Evolutionary conservation across 2,329 filamentous ascomycete genomes (phyloP).

Genomic region (Catunica adiposa): DNA sequence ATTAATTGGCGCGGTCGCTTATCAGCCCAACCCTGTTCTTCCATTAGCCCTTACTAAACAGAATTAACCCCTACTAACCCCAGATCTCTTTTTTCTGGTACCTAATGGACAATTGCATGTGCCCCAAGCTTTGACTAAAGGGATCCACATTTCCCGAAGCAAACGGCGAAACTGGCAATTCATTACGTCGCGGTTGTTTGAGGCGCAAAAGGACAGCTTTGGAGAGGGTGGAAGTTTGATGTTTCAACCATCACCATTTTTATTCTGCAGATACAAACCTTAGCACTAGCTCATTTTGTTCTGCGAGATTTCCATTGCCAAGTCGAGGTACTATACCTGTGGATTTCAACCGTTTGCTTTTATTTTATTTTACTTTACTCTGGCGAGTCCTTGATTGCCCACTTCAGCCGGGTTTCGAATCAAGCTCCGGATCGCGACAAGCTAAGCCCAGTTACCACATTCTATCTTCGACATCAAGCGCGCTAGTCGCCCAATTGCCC

Average conservation of each 20-base stretch:
- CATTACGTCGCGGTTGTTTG: slow-evolving; percentile 10
- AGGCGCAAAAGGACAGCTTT: slow-evolving; percentile 10
- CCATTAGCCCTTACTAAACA: neutral
- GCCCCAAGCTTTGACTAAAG: neutral
- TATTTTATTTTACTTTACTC: too few species aligned
- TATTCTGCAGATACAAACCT: neutral
- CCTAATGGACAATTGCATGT: neutral
- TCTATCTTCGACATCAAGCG: neutral
- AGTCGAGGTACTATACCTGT: too few species aligned
- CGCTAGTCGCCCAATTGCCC: slow-evolving; percentile 4
- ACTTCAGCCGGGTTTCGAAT: too few species aligned
- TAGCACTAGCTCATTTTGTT: neutral
- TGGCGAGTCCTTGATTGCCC: too few species aligned
- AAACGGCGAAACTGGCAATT: neutral
- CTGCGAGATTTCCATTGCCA: too few species aligned
- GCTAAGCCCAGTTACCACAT: too few species aligned
- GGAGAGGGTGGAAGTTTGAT: neutral
- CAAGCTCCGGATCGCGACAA: too few species aligned
- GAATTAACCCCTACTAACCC: neutral
- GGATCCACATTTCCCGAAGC: slow-evolving; percentile 1
- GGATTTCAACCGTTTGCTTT: too few species aligned
- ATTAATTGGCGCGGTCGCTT: neutral
- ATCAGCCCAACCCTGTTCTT: neutral
- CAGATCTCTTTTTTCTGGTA: too few species aligned
- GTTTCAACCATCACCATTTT: neutral